Evolutionary conservation across 2,329 filamentous ascomycete genomes (phyloP), one percentile per base, ranked within the genome.

Genomic region (Diaporthe vaccinii): DNA sequence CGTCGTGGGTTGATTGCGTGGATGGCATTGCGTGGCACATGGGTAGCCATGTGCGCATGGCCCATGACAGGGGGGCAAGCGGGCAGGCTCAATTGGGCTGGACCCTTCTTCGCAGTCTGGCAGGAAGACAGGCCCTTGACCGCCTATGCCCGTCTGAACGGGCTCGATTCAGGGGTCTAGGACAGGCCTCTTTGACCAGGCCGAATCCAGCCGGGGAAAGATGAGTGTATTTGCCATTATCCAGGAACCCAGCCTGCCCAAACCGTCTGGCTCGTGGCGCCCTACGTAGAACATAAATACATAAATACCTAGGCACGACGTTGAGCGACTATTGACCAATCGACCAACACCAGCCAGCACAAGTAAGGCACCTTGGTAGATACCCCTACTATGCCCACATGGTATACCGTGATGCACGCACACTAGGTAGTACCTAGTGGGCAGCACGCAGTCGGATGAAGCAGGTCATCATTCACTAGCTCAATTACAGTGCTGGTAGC

Each of bases 1-100:
- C 46, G 34, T 53, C 46, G 46, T 53, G 46, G 49, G 53, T 53
- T 53, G 65, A 68, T 68, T 68, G 65, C 65, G 65, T 39, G 46
- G 46, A 46, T 39, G 5, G 25, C 39, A 68, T 68, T 68, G 65
- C 62, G 46, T 51, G 62, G 62, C 62, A 53, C 62, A 51, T 36
- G 62, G 44, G 65, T 8, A 39, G 31, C 34, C 62, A 39, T 20
- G 20, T 65, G 25, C 36, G 62, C 44, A 51, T 17, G 15, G 58
- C 55, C 55, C 17, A 36, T n/a, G 5, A 31, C 46, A 39, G 31
- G 49, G 41, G 62, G 15, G 34, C 6, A 28, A 34, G 44, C 22
- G 28, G 20, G 22, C 31, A 46, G 41, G 36, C 59, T 22, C 17
- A 46, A 15, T 62, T 22, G 17, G 58, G n/a, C 59, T 44, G 59